phyloP scores from a whole-genome alignment of 2,329 filamentous ascomycete species.

The Penicillium verrucosum region DNA sequence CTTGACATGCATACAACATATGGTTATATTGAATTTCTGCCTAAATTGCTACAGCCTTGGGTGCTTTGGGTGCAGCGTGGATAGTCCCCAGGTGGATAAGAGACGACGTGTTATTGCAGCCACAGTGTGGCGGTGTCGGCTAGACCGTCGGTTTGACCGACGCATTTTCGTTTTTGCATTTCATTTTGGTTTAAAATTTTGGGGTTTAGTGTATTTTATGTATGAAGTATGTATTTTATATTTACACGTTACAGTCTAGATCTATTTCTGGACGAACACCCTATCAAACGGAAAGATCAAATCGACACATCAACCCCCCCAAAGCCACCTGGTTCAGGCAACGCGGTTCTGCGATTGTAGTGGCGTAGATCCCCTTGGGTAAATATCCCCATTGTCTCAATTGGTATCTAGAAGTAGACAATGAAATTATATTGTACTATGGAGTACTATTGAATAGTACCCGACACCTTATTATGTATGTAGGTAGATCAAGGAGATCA shows the following conservation, averaged over 20 bases:
- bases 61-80: not conserved
- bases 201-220: not conserved
- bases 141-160: not conserved
- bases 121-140: constrained; percentile 6
- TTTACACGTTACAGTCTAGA: not conserved
- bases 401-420: not conserved
- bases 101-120: not conserved
- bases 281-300: not conserved
- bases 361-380: not conserved
- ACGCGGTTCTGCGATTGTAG: not conserved
- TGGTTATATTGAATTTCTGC: not conserved
- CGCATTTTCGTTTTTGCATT: not conserved
- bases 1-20: constrained; percentile 1
- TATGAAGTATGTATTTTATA: no score
- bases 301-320: not conserved
- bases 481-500: not conserved
- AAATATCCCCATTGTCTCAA: not conserved
- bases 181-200: not conserved
- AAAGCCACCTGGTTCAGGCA: not conserved
- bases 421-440: not conserved
- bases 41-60: not conserved
- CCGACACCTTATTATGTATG: not conserved
- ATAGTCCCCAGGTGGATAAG: no score
- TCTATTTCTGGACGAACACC: constrained; percentile 5
- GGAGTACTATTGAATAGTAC: not conserved